Percentiles rank a stretch among this genome's conserved stretches.
phyloP scores from a whole-genome alignment of 2,329 filamentous ascomycete species.

The Calonectria henricotiae region DNA sequence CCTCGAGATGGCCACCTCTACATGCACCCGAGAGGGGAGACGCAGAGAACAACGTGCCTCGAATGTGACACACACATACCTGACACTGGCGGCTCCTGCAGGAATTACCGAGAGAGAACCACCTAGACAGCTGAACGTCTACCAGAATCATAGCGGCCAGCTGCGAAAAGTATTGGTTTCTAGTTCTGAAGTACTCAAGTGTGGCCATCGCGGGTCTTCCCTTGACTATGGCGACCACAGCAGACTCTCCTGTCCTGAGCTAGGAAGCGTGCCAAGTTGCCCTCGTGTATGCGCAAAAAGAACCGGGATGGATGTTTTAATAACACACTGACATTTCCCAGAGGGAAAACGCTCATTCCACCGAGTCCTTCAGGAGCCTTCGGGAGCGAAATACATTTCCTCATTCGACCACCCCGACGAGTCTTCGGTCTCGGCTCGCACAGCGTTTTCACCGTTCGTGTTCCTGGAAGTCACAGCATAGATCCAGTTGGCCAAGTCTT shows the following conservation, averaged over 20 bases:
- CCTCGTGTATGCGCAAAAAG: background rate
- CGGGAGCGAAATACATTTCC: slow-evolving; percentile 46
- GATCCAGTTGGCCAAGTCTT: slow-evolving; percentile 43
- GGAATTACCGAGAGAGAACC: too few relatives aligned
- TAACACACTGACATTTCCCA: slow-evolving; percentile 24
- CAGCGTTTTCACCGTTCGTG: slow-evolving; percentile 49
- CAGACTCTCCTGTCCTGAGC: slow-evolving; percentile 5
- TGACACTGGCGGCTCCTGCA: background rate
- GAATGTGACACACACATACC: slow-evolving; percentile 6
- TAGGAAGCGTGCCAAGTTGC: background rate
- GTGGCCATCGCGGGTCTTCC: background rate
- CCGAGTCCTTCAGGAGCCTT: slow-evolving; percentile 36
- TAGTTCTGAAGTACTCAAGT: background rate
- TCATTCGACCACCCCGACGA: slow-evolving; percentile 49
- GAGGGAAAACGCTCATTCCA: slow-evolving; percentile 35
- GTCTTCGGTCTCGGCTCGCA: slow-evolving; percentile 48
- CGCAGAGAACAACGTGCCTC: background rate
- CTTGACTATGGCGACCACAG: background rate
- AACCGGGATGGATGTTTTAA: rapidly evolving
- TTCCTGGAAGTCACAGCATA: slow-evolving; percentile 48
- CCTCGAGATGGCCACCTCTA: background rate
- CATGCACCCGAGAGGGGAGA: background rate
- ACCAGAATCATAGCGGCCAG: background rate
- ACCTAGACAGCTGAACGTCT: background rate
- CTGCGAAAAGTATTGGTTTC: slow-evolving; percentile 5